Percentiles rank a stretch among this genome's conserved stretches.
Conservation (phyloP, 805 yeast species). For the Candida montana region DNA sequence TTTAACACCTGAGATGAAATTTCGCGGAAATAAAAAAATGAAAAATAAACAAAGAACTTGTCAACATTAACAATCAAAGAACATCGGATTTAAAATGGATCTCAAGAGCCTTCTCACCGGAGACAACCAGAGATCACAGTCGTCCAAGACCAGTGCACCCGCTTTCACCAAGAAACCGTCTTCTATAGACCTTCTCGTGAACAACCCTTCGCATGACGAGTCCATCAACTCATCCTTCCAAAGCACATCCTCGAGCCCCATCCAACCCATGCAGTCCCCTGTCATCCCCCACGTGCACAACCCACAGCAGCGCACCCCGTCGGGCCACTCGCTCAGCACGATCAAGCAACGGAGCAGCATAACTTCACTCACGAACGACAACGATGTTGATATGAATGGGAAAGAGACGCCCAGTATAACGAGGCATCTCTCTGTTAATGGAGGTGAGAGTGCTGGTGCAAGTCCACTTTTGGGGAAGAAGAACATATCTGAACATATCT, state of each 20-base stretch:
- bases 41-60: no score
- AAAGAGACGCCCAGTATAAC: conserved; percentile 33
- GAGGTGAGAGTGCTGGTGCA: conserved; percentile 18
- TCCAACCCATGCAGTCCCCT: conserved; percentile 11
- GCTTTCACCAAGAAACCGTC: conserved; percentile 14
- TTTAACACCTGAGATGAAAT: no score
- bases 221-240: background rate
- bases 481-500: conserved; percentile 2
- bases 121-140: conserved; percentile 6
- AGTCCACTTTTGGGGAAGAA: conserved; percentile 23
- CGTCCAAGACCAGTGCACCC: background rate
- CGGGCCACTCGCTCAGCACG: conserved; percentile 1
- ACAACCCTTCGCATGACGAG: conserved; percentile 10
- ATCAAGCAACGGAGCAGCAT: conserved; percentile 22
- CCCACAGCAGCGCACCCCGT: conserved; percentile 7
- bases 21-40: no score
- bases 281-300: conserved; percentile 2
- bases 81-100: conserved; percentile 14
- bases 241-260: conserved; percentile 6
- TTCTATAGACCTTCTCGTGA: conserved; percentile 18
- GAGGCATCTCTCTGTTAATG: conserved; percentile 24
- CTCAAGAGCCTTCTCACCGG: conserved; percentile 15
- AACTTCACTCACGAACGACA: conserved; percentile 37
- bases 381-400: conserved; percentile 40
- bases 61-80: background rate